Base-by-base conservation (phyloP, 345 rosid genomes). In the Hibiscus syriacus region DNA sequence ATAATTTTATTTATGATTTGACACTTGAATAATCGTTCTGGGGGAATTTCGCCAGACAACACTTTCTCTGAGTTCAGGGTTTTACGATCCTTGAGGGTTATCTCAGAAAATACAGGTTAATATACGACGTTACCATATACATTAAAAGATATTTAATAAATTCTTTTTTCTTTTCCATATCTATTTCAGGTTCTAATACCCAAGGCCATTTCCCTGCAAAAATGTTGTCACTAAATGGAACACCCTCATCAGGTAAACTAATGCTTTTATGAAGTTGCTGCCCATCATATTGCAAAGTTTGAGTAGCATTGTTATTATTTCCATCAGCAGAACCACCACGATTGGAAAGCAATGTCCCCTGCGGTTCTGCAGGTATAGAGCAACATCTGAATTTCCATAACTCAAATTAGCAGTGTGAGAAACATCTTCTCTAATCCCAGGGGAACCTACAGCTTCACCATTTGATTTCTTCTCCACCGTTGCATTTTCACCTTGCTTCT, bases 121-220 rank as follows among this genome's bases (percentile, higher is more conserved):
- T n/a, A n/a, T n/a, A n/a, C n/a, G n/a, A n/a, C n/a, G n/a, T n/a
- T n/a, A n/a, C n/a, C n/a, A n/a, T n/a, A n/a, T n/a, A n/a, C n/a
- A n/a, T n/a, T n/a, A n/a, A n/a, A n/a, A n/a, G n/a, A n/a, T n/a
- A n/a, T n/a, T 92, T 68, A 92, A 78, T 77, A 78, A 46, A 16
- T 29, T 72, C 77, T 39, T 69, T 74, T 27, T 80, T 65, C 64
- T 78, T 86, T 34, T 50, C 73, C 41, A 77, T 67, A 29, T 72
- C 84, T 27, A 60, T 39, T 43, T 72, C 85, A 57, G 93, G 68
- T 39, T 84, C 97, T 80, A 89, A 25, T 8, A 80, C 85, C 97
- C 97, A 94, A 54, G 85, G 20, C 97, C 99, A 72, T 94, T 90
- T 61, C 94, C 97, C 77, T 86, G 97, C 85, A 81, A 89, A 86